Evolutionary conservation across 1,284 basidiomycete genomes (phyloP).

Genomic region (Clitocybe nebularis): DNA sequence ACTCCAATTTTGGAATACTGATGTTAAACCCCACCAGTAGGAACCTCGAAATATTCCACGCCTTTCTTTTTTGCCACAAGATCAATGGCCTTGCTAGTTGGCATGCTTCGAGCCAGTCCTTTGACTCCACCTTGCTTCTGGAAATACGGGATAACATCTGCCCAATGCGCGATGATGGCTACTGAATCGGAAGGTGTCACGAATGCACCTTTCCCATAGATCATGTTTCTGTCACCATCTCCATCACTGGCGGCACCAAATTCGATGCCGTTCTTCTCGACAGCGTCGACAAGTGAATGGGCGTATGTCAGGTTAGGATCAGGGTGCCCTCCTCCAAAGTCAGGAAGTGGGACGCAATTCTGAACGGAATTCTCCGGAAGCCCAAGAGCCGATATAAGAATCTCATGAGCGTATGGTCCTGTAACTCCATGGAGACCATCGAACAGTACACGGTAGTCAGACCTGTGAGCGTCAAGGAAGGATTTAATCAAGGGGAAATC

Average conservation of each 20-base stretch:
- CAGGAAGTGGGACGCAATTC: conserved; percentile 88
- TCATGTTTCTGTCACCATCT: conserved; percentile 99
- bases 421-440: conserved; percentile 97
- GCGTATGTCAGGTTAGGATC: conserved; percentile 99
- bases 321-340: conserved; percentile 97
- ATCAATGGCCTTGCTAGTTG: conserved; percentile 96
- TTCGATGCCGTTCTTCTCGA: conserved; percentile 82
- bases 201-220: conserved; percentile 97
- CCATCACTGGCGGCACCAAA: conserved; percentile 98
- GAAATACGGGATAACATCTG: conserved; percentile 95
- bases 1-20: background rate
- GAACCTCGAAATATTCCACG: conserved; percentile 94
- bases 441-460: conserved; percentile 86
- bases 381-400: conserved; percentile 84
- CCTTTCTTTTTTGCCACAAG: conserved; percentile 93
- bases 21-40: conserved; percentile 68
- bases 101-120: conserved; percentile 95
- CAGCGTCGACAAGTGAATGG: conserved; percentile 88
- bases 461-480: conserved; percentile 73
- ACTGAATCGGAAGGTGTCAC: conserved; percentile 97
- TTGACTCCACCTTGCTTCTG: conserved; percentile 85
- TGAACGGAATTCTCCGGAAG: conserved; percentile 82
- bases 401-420: conserved; percentile 90
- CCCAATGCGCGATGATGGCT: conserved; percentile 98
- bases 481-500: conserved; percentile 91